Conservation (phyloP, 441 rosid genomes). For the Syzygium syzygioides region DNA sequence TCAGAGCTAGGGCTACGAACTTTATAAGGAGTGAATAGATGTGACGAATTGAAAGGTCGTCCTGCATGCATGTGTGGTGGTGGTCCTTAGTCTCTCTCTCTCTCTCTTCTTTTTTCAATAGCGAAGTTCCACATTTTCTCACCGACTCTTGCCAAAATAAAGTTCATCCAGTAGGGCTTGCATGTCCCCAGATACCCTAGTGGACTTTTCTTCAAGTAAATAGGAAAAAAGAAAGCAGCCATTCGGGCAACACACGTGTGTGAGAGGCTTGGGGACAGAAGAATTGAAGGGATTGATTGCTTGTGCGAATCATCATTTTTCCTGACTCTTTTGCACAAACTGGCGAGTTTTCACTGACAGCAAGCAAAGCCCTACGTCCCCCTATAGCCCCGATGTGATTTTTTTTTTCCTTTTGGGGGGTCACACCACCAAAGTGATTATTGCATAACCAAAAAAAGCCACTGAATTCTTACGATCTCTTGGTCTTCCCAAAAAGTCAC, state of each 20-base stretch:
- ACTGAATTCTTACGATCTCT: background rate
- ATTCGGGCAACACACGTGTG: slow-evolving; percentile 1
- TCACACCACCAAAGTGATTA: background rate
- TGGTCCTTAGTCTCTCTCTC: background rate
- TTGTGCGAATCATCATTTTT: slow-evolving; percentile 18
- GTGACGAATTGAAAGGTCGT: background rate
- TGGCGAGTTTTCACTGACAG: slow-evolving; percentile 16
- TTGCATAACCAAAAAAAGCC: background rate
- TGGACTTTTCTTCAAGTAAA: background rate
- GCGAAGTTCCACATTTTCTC: background rate
- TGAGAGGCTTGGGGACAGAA: slow-evolving; percentile 9
- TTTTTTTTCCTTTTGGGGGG: background rate
- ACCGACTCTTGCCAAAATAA: background rate
- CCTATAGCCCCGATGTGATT: background rate
- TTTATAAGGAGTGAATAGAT: background rate
- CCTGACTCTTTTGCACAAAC: background rate
- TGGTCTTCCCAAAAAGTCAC: background rate
- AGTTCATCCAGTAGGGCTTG: background rate
- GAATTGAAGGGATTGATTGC: slow-evolving; percentile 21
- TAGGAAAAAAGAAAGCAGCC: slow-evolving; percentile 3
- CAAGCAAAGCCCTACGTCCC: background rate
- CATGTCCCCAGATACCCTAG: background rate
- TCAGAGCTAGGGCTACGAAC: background rate
- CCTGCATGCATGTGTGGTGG: background rate
- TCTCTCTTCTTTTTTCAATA: background rate